A percentile compares a stretch with the other conserved stretches of the same genome.
These are phyloP conservation scores for Cardamine chenopodiifolia DNA, from an alignment of 345 rosid genomes.

Conservation along the genomic window DNA sequence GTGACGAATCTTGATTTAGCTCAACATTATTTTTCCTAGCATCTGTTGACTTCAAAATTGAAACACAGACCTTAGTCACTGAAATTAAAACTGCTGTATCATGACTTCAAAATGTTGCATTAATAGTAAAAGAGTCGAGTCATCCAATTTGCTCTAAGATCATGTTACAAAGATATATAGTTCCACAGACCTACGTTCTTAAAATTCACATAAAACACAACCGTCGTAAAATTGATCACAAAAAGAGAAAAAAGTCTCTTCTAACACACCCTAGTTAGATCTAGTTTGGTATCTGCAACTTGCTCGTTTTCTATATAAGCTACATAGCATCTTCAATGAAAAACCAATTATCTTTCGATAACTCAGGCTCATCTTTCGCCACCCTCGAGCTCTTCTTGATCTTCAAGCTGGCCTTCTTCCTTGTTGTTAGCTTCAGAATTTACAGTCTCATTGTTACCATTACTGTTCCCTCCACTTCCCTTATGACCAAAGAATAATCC, in stretches of 20 bases:
- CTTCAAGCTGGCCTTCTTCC: slow-evolving; percentile 83
- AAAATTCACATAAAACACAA: slow-evolving; percentile 6
- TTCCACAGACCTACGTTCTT: background rate
- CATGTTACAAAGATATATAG: background rate
- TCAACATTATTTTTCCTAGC: too few species aligned
- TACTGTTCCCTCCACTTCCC: slow-evolving; percentile 41
- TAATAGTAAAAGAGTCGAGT: too few species aligned
- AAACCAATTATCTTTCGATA: background rate
- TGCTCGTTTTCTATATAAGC: slow-evolving; percentile 19
- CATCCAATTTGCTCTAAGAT: background rate
- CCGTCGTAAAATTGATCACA: slow-evolving; percentile 8
- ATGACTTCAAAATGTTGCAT: too few species aligned
- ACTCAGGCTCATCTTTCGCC: slow-evolving; percentile 44
- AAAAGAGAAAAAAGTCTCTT: background rate
- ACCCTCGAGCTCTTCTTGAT: slow-evolving; percentile 89
- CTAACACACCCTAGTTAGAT: slow-evolving; percentile 36
- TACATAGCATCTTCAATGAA: slow-evolving; percentile 18
- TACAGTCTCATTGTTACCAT: slow-evolving; percentile 58
- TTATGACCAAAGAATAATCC: slow-evolving; percentile 61
- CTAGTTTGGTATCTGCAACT: slow-evolving; percentile 12
- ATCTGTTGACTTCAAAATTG: too few species aligned
- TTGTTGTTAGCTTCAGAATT: slow-evolving; percentile 66
- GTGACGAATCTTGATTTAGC: too few species aligned
- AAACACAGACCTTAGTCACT: too few species aligned
- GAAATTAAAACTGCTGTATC: too few species aligned